Evolutionary conservation across 2,329 filamentous ascomycete genomes (phyloP).

Genomic region (Helminthosporium solani): DNA sequence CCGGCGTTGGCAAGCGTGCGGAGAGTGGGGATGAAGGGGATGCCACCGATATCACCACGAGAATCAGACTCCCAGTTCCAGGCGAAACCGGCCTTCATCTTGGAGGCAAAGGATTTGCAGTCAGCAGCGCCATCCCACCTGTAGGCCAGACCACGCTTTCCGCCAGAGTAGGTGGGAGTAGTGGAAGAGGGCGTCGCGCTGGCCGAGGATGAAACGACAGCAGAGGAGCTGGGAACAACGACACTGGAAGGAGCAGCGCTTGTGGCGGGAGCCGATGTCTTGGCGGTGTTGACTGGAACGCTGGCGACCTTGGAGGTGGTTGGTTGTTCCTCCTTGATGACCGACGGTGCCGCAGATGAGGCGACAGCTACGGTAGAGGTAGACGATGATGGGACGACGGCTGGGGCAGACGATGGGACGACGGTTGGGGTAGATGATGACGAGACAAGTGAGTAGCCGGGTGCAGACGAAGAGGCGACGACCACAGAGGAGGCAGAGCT

Average conservation of each 20-base stretch:
- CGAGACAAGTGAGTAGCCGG: constrained; percentile 11
- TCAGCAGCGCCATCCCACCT: constrained; percentile 55
- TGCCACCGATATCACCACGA: constrained; percentile 42
- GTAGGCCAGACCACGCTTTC: constrained; percentile 70
- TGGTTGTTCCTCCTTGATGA: not conserved
- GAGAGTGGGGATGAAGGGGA: constrained; percentile 63
- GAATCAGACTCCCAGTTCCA: constrained; percentile 65
- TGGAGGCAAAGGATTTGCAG: constrained; percentile 52
- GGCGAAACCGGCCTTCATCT: constrained; percentile 56
- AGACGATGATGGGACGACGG: constrained; percentile 7
- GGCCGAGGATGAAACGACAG: constrained; percentile 9
- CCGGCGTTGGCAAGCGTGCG: constrained; percentile 26
- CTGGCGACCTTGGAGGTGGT: constrained; percentile 4
- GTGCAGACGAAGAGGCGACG: constrained; percentile 1
- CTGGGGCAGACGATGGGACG: constrained; percentile 9
- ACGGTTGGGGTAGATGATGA: constrained; percentile 12
- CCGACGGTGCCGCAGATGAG: not conserved
- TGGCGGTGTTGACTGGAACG: constrained; percentile 15
- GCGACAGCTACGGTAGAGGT: constrained; percentile 3
- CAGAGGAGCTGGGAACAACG: constrained; percentile 9
- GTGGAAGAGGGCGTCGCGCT: constrained; percentile 24
- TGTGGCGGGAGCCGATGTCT: constrained; percentile 8
- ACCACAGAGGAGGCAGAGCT: constrained; percentile 2
- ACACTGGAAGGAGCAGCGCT: constrained; percentile 8
- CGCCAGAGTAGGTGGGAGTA: constrained; percentile 29